A percentile compares a stretch with the other conserved stretches of the same genome.
Conservation (phyloP, 331 rosid species). For the Stylosanthes scabra region DNA sequence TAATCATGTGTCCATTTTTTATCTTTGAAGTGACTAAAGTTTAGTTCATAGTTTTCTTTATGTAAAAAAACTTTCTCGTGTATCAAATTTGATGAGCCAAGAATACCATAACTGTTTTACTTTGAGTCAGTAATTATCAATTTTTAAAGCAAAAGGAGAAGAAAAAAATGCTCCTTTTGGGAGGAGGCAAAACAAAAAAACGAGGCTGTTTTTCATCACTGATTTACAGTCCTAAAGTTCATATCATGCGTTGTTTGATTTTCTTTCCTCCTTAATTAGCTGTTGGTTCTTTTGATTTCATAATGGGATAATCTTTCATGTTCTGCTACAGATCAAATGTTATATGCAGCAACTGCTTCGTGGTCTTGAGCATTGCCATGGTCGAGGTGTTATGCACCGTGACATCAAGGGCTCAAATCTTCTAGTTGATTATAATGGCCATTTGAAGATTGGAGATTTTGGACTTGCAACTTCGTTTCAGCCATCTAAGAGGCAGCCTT, state of each 20-base stretch:
- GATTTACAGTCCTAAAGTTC: slow-evolving; percentile 2
- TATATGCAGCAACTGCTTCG: slow-evolving; percentile 81
- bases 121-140: background rate
- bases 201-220: slow-evolving; percentile 30
- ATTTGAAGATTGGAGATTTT: slow-evolving; percentile 84
- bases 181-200: too few relatives aligned
- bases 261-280: slow-evolving; percentile 21
- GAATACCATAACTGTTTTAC: background rate
- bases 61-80: slow-evolving; percentile 11
- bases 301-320: slow-evolving; percentile 6
- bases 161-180: background rate
- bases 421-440: slow-evolving; percentile 70
- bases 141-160: slow-evolving; percentile 1
- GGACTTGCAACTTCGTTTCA: slow-evolving; percentile 76
- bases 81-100: slow-evolving; percentile 13
- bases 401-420: slow-evolving; percentile 94
- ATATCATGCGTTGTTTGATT: background rate
- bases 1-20: slow-evolving; percentile 11
- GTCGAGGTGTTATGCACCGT: slow-evolving; percentile 84
- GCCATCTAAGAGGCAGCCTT: slow-evolving; percentile 61
- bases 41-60: background rate
- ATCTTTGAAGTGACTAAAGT: background rate
- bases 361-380: slow-evolving; percentile 90
- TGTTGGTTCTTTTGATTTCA: slow-evolving; percentile 15
- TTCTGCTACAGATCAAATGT: slow-evolving; percentile 71